Percentiles rank a stretch among this genome's conserved stretches.
Conservation (phyloP, 1,139 yeast species). For the Saccharomycopsis hybrid region DNA sequence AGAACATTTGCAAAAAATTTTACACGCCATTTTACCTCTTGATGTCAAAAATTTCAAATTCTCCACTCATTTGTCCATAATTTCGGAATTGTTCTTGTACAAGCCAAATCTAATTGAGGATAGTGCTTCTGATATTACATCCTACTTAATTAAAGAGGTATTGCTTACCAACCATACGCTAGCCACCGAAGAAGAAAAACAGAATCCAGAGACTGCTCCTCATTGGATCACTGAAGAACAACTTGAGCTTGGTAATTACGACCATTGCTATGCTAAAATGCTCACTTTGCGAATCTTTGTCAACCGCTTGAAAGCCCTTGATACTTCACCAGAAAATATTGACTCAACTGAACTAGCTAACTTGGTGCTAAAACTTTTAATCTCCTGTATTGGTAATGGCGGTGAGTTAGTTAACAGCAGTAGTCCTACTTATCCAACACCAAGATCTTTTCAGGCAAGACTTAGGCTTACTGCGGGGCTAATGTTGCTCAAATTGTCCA, state of each 20-base stretch:
- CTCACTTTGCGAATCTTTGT: constrained; percentile 55
- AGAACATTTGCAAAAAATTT: constrained; percentile 28
- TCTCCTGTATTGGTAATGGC: constrained; percentile 63
- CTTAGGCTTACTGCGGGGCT: constrained; percentile 67
- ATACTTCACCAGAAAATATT: constrained; percentile 24
- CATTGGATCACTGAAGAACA: constrained; percentile 47
- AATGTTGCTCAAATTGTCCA: constrained; percentile 58
- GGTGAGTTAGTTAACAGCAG: constrained; percentile 68
- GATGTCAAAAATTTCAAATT: constrained; percentile 34
- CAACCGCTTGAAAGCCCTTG: constrained; percentile 52
- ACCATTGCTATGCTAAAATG: constrained; percentile 39
- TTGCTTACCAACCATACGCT: constrained; percentile 41
- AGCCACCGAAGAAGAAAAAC: constrained; percentile 22
- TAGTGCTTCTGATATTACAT: constrained; percentile 51
- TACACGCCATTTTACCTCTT: constrained; percentile 46
- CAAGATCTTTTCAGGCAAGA: constrained; percentile 51
- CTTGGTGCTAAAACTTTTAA: constrained; percentile 62
- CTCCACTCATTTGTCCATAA: constrained; percentile 50
- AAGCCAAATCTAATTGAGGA: constrained; percentile 48
- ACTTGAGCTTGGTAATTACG: constrained; percentile 30
- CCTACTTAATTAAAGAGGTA: constrained; percentile 54
- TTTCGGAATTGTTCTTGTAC: constrained; percentile 55
- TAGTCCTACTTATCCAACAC: constrained; percentile 51
- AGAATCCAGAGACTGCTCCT: constrained; percentile 21
- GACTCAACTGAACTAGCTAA: constrained; percentile 37